Evolutionary conservation across 1,284 basidiomycete species (phyloP).

Genomic region (Ceratobasidium sp.): DNA sequence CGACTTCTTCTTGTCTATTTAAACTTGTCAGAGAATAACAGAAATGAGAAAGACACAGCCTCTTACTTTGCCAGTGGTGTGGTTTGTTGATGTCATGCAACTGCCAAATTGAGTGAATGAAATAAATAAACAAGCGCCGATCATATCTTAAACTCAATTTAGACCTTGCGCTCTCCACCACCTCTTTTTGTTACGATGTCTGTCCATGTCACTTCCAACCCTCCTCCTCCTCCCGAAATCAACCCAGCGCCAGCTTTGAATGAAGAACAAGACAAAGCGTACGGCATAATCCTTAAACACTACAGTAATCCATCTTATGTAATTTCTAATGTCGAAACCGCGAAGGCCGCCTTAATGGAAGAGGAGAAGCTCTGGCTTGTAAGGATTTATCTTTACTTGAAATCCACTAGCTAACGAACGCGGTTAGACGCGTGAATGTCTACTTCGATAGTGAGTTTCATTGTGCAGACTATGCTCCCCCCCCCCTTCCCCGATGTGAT

Average conservation of each 20-base stretch:
- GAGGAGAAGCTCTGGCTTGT: slow-evolving; percentile 81
- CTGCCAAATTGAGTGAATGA: no score
- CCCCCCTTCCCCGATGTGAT: slow-evolving; percentile 5
- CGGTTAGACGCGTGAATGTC: slow-evolving; percentile 69
- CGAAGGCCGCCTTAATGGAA: slow-evolving; percentile 65
- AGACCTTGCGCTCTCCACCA: neutral
- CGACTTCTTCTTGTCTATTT: no score
- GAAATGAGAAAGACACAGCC: no score
- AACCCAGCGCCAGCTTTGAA: slow-evolving; percentile 53
- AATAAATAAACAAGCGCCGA: no score
- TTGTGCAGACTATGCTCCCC: no score
- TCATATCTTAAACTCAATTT: neutral
- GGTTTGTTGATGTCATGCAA: no score
- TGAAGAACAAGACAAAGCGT: slow-evolving; percentile 62
- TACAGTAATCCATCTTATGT: slow-evolving; percentile 65
- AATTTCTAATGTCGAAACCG: slow-evolving; percentile 59
- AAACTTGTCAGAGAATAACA: no score
- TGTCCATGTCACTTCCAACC: slow-evolving; percentile 30
- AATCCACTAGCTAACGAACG: neutral
- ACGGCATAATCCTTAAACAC: slow-evolving; percentile 67
- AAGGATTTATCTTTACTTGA: slow-evolving; percentile 48
- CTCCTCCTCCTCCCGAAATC: slow-evolving; percentile 22
- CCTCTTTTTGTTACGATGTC: slow-evolving; percentile 2
- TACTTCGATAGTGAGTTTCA: slow-evolving; percentile 64
- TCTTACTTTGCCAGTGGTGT: no score